phyloP scores from a whole-genome alignment of 331 rosid genomes.

The Malus hybrid region DNA sequence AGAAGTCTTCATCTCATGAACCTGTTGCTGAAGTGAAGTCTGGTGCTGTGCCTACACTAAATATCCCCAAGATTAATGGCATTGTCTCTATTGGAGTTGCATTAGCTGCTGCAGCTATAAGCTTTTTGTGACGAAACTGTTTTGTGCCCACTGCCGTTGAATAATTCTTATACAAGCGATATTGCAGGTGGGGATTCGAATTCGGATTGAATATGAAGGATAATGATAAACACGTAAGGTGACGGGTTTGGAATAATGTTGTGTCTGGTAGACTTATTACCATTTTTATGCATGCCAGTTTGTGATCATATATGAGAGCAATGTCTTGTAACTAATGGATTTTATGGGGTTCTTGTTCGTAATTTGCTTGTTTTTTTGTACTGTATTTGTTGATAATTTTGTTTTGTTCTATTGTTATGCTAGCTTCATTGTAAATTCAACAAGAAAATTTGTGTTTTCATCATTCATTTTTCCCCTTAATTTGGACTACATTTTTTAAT shows the following conservation, averaged over 20 bases:
- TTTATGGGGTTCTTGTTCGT: not conserved
- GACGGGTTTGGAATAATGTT: slow-evolving; percentile 26
- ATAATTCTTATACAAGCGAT: too few relatives aligned
- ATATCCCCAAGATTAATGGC: not conserved
- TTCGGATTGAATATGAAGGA: slow-evolving; percentile 8
- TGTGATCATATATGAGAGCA: slow-evolving; percentile 16
- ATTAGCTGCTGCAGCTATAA: not conserved
- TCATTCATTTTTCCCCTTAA: too few relatives aligned
- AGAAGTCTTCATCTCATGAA: slow-evolving; percentile 29
- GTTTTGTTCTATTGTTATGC: too few relatives aligned
- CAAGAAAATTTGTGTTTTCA: too few relatives aligned
- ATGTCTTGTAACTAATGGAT: not conserved
- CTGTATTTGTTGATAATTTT: not conserved
- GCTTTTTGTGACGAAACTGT: not conserved
- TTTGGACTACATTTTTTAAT: too few relatives aligned
- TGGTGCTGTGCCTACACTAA: not conserved
- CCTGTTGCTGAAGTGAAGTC: slow-evolving; percentile 21
- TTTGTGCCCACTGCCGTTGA: not conserved
- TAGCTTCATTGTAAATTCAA: too few relatives aligned
- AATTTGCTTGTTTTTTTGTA: not conserved
- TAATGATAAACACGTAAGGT: slow-evolving; percentile 6
- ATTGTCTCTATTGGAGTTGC: not conserved
- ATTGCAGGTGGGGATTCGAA: too few relatives aligned
- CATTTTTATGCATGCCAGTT: slow-evolving; percentile 4
- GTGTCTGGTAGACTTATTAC: not conserved